Evolutionary conservation across 1,284 basidiomycete species (phyloP), one percentile per base, ranked within the genome.

Genomic region (Wolfiporia cocos): DNA sequence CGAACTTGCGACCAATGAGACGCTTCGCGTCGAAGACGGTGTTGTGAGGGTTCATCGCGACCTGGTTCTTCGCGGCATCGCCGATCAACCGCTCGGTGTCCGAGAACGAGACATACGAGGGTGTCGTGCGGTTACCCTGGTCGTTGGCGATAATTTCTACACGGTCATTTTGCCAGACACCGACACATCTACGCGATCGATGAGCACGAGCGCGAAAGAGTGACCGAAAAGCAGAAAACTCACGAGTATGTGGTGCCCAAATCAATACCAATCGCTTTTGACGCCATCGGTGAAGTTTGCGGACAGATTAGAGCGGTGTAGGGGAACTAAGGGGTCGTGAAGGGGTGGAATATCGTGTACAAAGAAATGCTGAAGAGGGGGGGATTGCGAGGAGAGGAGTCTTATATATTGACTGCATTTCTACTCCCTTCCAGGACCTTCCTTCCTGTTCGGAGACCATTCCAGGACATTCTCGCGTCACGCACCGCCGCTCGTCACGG

Each of bases 141-240:
- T 90, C 92, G 65, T 95, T 95, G 74, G 92, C 91, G 65, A 96
- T 96, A 76, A 97, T 96, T 73, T 95, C 93, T 61, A 96, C 93
- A 62, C 92, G 90, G 79, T 96, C 93, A 69, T 96, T 94, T 76
- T 93, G 90, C 93, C 92, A 95, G 61, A 95, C 91, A 76, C 92
- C 93, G 57, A 96, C 93, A 69, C 93, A 92, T 37, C 86, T 88
- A 54, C 19, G 53, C 44, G 44, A 22, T 18, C 9, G 9, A 14
- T 42, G 28, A 39, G 47, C 37, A 50, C 20, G 43, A 49, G 47
- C 50, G 15, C 26, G 29, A 18, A 34, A 30, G 33, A 36, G 33
- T 37, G 41, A 35, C n/a, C n/a, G n/a, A 41, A 34, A 41, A 34
- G 24, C 28, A 24, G 12, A 30, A 6, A 21, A 71, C 84, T 60